Conservation (phyloP, 768 basidiomycete species). For the Collybia sp. region DNA sequence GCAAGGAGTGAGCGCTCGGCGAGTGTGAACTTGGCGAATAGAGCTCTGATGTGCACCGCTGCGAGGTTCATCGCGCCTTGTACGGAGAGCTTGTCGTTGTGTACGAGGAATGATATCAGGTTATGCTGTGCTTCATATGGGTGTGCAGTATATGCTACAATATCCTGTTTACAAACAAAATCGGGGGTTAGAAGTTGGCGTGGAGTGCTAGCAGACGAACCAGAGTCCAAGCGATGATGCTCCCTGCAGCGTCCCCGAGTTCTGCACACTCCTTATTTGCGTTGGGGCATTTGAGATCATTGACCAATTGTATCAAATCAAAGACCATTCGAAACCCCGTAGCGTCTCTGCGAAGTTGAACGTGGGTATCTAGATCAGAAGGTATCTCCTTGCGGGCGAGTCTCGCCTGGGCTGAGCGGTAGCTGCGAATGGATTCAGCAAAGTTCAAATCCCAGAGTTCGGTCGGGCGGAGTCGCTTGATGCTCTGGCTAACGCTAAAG, state of each 20-base stretch:
- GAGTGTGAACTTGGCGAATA: constrained; percentile 28
- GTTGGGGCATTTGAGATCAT: constrained; percentile 34
- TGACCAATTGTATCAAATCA: constrained; percentile 47
- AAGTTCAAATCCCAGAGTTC: constrained; percentile 38
- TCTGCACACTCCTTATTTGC: constrained; percentile 20
- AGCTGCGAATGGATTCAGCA: constrained; percentile 26
- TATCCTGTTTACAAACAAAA: constrained; percentile 41
- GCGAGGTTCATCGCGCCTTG: constrained; percentile 46
- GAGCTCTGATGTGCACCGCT: constrained; percentile 31
- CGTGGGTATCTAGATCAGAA: constrained; percentile 37
- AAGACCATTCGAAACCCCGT: constrained; percentile 47
- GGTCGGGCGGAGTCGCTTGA: constrained; percentile 5
- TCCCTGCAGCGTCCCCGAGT: constrained; percentile 35
- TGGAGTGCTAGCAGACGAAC: constrained; percentile 24
- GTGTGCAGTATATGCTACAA: constrained; percentile 47
- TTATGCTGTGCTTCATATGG: constrained; percentile 32
- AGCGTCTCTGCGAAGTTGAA: constrained; percentile 39
- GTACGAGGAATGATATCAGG: constrained; percentile 45
- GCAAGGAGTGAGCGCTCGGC: constrained; percentile 18
- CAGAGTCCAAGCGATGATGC: constrained; percentile 50
- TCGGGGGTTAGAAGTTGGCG: constrained; percentile 1
- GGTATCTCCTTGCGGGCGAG: constrained; percentile 24
- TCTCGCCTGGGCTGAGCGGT: constrained; percentile 26
- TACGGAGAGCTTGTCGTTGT: constrained; percentile 34
- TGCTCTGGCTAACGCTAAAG: constrained; percentile 25